A percentile compares a stretch with the other conserved stretches of the same genome.
phyloP scores from a whole-genome alignment of 2,329 filamentous ascomycete genomes.

The Epichloe bromicola region DNA sequence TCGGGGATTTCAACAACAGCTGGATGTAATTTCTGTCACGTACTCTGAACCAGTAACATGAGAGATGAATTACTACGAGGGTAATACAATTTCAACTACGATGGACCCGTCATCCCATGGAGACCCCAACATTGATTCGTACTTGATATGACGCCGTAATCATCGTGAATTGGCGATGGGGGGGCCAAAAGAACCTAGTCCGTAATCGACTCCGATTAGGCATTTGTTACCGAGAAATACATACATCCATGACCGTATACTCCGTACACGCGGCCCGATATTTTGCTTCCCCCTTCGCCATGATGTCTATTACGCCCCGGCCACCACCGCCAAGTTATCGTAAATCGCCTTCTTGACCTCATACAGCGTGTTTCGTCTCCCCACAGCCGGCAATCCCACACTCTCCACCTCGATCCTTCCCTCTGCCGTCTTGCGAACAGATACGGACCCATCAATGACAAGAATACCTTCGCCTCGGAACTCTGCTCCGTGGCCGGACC shows the following conservation, averaged over 20 bases:
- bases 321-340: conserved; percentile 82
- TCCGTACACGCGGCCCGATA: too few species aligned
- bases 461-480: conserved; percentile 88
- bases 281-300: too few species aligned
- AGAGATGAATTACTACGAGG: too few species aligned
- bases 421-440: conserved; percentile 77
- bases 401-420: conserved; percentile 82
- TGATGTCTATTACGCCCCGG: conserved; percentile 39
- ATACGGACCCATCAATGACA: conserved; percentile 76
- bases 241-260: too few species aligned
- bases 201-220: too few species aligned
- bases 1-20: background rate
- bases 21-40: background rate
- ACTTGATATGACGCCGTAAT: too few species aligned
- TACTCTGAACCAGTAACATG: background rate
- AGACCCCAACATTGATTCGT: too few species aligned
- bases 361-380: conserved; percentile 57
- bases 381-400: conserved; percentile 35
- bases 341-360: conserved; percentile 87
- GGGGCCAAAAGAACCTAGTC: too few species aligned
- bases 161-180: too few species aligned
- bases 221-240: too few species aligned
- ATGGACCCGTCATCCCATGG: too few species aligned
- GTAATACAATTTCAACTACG: too few species aligned
- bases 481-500: conserved; percentile 73